phyloP scores from a whole-genome alignment of 148 eudicot species.

The Spergularia bocconei region DNA sequence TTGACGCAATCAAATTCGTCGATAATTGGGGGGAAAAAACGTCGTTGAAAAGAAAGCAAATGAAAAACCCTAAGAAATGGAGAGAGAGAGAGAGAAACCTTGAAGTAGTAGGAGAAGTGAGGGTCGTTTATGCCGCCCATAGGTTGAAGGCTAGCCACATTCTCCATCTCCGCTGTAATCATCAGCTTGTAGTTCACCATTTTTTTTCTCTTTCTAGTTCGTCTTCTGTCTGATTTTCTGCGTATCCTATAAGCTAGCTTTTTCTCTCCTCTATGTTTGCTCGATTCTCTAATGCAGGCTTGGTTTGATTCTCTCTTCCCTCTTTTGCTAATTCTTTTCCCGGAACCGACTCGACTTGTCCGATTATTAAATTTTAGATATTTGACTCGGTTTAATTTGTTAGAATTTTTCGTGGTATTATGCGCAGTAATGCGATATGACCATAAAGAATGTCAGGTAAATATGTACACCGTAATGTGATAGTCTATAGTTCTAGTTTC shows the following conservation, averaged over 20 bases:
- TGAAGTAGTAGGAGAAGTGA: constrained; percentile 68
- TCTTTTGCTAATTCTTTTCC: too few species aligned
- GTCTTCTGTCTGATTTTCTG: not conserved
- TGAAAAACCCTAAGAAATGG: not conserved
- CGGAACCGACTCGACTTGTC: too few species aligned
- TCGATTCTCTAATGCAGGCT: too few species aligned
- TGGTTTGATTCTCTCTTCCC: too few species aligned
- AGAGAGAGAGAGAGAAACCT: constrained; percentile 39
- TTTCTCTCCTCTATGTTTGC: not conserved
- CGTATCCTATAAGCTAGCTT: constrained; percentile 1
- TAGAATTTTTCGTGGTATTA: too few species aligned
- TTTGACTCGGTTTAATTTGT: too few species aligned
- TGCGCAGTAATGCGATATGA: too few species aligned
- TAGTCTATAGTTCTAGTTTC: too few species aligned
- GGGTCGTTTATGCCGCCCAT: constrained; percentile 78
- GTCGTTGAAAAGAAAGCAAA: not conserved
- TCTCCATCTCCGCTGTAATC: constrained; percentile 79
- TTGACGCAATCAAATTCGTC: too few species aligned
- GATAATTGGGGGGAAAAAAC: not conserved
- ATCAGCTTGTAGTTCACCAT: constrained; percentile 72
- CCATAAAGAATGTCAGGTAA: too few species aligned
- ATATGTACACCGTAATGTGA: too few species aligned
- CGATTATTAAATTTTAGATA: too few species aligned
- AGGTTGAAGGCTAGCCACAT: constrained; percentile 67
- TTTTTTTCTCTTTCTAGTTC: constrained; percentile 19